Percentiles rank a stretch among this genome's conserved stretches.
Evolutionary conservation across 139 green algal species (phyloP).

Genomic region (Ulvella scutata): DNA sequence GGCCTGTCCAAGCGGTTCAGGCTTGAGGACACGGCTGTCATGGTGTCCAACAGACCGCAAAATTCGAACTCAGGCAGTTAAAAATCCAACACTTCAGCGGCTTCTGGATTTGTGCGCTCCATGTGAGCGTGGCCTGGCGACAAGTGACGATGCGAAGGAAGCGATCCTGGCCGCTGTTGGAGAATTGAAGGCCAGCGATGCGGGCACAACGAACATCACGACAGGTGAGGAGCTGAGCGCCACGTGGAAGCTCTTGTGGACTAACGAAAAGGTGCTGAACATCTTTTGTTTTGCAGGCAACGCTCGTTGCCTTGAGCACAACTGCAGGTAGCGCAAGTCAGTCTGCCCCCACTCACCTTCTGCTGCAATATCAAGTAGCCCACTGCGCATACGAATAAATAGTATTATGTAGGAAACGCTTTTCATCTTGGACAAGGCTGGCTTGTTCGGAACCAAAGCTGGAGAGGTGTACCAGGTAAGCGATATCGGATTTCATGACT

Average conservation of each 20-base stretch:
- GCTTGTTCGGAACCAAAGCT: slow-evolving; percentile 53
- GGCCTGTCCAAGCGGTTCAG: too few relatives aligned
- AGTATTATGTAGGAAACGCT: slow-evolving; percentile 44
- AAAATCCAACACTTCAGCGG: too few relatives aligned
- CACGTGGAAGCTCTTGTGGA: slow-evolving; percentile 72
- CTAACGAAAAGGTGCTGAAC: slow-evolving; percentile 45
- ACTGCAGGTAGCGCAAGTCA: neutral
- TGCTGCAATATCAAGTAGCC: neutral
- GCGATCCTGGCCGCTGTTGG: slow-evolving; percentile 17
- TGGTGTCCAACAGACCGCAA: too few relatives aligned
- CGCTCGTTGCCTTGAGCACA: neutral
- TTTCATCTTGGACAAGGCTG: slow-evolving; percentile 71
- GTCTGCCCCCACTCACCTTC: neutral
- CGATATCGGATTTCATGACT: too few relatives aligned
- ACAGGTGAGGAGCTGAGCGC: slow-evolving; percentile 19
- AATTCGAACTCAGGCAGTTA: too few relatives aligned
- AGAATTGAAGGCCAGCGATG: too few relatives aligned
- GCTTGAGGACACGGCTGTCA: too few relatives aligned
- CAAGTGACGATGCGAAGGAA: neutral
- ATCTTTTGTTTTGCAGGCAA: neutral
- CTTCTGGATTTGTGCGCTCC: neutral
- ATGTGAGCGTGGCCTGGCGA: slow-evolving; percentile 19
- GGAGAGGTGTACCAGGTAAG: slow-evolving; percentile 63
- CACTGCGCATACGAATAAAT: neutral
- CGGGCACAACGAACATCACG: slow-evolving; percentile 6